Evolutionary conservation across 1,139 yeast species (phyloP).

Genomic region (Zygosaccharomyces sapae): DNA sequence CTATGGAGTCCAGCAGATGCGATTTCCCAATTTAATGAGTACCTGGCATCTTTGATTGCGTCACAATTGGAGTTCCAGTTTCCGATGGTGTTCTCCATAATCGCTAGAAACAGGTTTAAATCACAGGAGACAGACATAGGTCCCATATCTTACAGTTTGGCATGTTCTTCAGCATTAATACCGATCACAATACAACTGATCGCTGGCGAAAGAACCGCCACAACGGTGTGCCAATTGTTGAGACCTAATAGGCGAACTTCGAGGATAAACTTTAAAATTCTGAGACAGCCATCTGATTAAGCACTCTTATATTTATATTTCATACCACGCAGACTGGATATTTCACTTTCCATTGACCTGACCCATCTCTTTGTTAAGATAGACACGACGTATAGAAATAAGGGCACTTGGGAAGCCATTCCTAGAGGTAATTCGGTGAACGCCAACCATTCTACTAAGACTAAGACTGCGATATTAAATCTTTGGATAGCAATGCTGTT

Average conservation of each 20-base stretch:
- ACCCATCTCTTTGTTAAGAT: conserved; percentile 24
- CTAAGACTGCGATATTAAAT: conserved; percentile 23
- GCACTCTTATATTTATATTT: conserved; percentile 35
- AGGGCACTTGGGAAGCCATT: conserved; percentile 20
- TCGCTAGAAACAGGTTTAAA: conserved; percentile 21
- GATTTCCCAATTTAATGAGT: conserved; percentile 25
- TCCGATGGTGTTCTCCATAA: conserved; percentile 29
- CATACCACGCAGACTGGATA: conserved; percentile 23
- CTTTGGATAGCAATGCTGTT: conserved; percentile 21
- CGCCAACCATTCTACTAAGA: conserved; percentile 27
- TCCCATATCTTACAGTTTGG: conserved; percentile 27
- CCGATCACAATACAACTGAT: conserved; percentile 24
- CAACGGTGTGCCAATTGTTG: conserved; percentile 23
- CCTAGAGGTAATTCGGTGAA: conserved; percentile 12
- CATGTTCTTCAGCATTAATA: conserved; percentile 21
- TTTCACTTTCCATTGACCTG: conserved; percentile 23
- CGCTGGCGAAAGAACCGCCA: conserved; percentile 24
- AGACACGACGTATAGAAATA: conserved; percentile 24
- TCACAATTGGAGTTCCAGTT: conserved; percentile 32
- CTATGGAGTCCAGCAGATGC: not conserved
- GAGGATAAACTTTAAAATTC: conserved; percentile 16
- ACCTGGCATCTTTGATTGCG: conserved; percentile 25
- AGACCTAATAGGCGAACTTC: conserved; percentile 4
- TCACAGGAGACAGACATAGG: conserved; percentile 25
- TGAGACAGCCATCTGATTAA: conserved; percentile 10